Percentiles rank a stretch among this genome's conserved stretches.
phyloP scores from a whole-genome alignment of 116 monocot genomes.

The Posidonia oceanica region DNA sequence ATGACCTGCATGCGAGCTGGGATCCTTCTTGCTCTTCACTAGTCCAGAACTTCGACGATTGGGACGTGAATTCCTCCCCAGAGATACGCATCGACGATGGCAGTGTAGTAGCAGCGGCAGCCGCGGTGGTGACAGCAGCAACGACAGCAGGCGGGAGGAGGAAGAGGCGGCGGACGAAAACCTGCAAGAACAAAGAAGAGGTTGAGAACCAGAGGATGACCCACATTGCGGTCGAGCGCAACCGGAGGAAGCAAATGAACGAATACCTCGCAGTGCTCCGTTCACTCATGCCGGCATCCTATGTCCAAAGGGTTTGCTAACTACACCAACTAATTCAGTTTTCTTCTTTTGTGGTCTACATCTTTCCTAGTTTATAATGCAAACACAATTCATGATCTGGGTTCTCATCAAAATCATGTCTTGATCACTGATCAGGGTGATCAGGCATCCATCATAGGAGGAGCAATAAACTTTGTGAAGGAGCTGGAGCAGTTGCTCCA shows the following conservation, averaged over 20 bases:
- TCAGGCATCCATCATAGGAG: conserved; percentile 27
- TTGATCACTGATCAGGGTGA: conserved; percentile 10
- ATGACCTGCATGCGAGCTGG: background rate
- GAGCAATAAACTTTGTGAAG: conserved; percentile 37
- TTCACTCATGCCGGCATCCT: conserved; percentile 61
- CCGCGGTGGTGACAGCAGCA: background rate
- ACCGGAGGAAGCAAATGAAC: conserved; percentile 74
- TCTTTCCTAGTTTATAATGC: background rate
- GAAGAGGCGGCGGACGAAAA: conserved; percentile 32
- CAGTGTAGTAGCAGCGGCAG: background rate
- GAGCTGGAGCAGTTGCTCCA: conserved; percentile 47
- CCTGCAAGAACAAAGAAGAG: conserved; percentile 54
- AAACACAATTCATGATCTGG: background rate
- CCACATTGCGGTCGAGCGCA: conserved; percentile 80
- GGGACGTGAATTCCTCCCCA: conserved; percentile 11
- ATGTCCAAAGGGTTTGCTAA: conserved; percentile 45
- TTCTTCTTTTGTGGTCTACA: too few relatives aligned
- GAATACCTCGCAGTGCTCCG: conserved; percentile 49
- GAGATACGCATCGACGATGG: background rate
- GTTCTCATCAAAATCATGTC: background rate
- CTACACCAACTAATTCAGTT: background rate
- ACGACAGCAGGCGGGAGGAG: conserved; percentile 10
- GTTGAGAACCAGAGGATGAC: conserved; percentile 66
- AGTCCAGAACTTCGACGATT: conserved; percentile 12
- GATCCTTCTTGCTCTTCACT: conserved; percentile 8